Evolutionary conservation across 306 rosid genomes (phyloP).

Genomic region (Fagus crenata): DNA sequence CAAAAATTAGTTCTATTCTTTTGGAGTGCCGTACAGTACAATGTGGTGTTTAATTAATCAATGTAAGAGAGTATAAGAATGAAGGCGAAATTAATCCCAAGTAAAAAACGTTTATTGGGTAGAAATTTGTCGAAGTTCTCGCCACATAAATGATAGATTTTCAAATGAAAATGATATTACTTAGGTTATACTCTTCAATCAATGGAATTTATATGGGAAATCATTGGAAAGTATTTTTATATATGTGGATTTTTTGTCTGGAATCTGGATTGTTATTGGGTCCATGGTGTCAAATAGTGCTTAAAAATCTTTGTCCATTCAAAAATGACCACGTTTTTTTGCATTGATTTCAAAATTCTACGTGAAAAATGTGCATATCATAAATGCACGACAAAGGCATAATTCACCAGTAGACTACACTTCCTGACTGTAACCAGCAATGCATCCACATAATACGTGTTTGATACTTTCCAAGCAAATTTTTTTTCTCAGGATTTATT

Average conservation of each 20-base stretch:
- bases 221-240: no score
- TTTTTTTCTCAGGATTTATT: neutral
- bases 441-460: neutral
- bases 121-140: neutral
- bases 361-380: neutral
- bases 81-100: neutral
- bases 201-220: neutral
- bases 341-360: neutral
- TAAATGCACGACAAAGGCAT: slow-evolving; percentile 2
- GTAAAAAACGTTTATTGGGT: neutral
- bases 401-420: neutral
- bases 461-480: neutral
- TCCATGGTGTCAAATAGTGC: neutral
- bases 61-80: no score
- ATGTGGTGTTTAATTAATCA: no score
- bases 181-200: no score
- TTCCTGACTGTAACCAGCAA: neutral
- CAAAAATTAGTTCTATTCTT: neutral
- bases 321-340: neutral
- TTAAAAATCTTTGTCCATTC: neutral
- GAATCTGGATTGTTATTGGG: neutral
- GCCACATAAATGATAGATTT: no score
- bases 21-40: neutral
- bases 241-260: neutral
- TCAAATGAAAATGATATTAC: no score